Conservation (phyloP, 2,329 filamentous ascomycete genomes). For the Ceratocystis albifundus region DNA sequence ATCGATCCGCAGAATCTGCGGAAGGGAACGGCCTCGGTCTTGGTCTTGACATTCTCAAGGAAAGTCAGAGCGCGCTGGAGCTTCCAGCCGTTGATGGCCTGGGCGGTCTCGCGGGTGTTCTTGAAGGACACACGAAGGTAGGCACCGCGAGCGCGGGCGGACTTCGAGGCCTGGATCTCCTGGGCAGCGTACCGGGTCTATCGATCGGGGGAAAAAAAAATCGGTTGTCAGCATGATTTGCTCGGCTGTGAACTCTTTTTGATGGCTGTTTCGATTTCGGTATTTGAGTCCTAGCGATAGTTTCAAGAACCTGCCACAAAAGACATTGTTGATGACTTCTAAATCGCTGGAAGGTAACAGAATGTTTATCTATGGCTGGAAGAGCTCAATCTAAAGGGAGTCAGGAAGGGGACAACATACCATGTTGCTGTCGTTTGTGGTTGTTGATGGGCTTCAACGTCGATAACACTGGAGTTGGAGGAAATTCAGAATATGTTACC, state of each 20-base stretch:
- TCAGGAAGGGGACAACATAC: slow-evolving; percentile 22
- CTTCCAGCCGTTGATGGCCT: slow-evolving; percentile 99
- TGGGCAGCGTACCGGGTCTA: slow-evolving; percentile 95
- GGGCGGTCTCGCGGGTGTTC: slow-evolving; percentile 99
- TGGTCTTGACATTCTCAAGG: slow-evolving; percentile 95
- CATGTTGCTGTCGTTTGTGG: slow-evolving; percentile 24
- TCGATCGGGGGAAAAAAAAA: slow-evolving; percentile 18
- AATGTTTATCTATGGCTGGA: slow-evolving; percentile 6
- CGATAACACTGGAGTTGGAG: slow-evolving; percentile 23
- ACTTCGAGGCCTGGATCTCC: slow-evolving; percentile 78
- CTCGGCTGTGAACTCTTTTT: background rate
- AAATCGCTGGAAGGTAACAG: slow-evolving; percentile 4
- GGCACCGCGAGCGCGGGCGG: slow-evolving; percentile 92
- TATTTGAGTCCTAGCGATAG: slow-evolving; percentile 13
- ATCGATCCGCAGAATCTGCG: slow-evolving; percentile 93
- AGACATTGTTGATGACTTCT: slow-evolving; percentile 9
- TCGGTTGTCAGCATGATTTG: slow-evolving; percentile 14
- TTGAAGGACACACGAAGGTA: slow-evolving; percentile 99
- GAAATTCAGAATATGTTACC: slow-evolving; percentile 24
- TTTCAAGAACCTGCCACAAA: slow-evolving; percentile 2
- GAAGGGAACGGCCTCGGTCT: slow-evolving; percentile 97
- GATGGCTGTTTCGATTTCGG: slow-evolving; percentile 2
- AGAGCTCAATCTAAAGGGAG: background rate
- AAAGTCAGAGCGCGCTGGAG: slow-evolving; percentile 86
- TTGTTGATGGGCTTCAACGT: slow-evolving; percentile 24